A percentile compares a stretch with the other conserved stretches of the same genome.
Conservation (phyloP, 495 filamentous ascomycete genomes). For the Penicillium verhagenii region DNA sequence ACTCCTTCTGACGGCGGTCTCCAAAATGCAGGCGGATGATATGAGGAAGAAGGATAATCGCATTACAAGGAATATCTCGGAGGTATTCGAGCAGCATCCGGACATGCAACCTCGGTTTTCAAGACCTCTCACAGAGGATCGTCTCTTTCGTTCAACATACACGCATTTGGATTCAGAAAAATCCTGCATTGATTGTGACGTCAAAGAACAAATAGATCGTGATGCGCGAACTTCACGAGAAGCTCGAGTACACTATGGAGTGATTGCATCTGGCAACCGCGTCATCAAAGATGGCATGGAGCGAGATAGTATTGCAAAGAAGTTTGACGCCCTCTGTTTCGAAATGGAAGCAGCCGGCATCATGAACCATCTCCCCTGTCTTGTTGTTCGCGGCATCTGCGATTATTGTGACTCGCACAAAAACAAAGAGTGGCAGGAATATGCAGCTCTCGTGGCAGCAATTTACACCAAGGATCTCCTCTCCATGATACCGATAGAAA, state of each 20-base stretch:
- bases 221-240: constrained; percentile 8
- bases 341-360: constrained; percentile 10
- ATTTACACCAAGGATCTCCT: background rate
- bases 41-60: constrained; percentile 2
- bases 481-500: background rate
- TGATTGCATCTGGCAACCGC: constrained; percentile 38
- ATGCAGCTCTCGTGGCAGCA: background rate
- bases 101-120: too few relatives aligned
- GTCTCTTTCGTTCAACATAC: too few relatives aligned
- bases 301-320: constrained; percentile 17
- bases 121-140: too few relatives aligned
- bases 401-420: constrained; percentile 8
- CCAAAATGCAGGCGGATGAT: constrained; percentile 1
- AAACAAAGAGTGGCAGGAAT: constrained; percentile 3
- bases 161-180: too few relatives aligned
- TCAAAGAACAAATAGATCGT: constrained; percentile 2
- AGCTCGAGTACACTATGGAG: constrained; percentile 30
- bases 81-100: too few relatives aligned
- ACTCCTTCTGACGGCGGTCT: constrained; percentile 24
- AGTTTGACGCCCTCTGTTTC: background rate
- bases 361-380: background rate
- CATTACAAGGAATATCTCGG: too few relatives aligned
- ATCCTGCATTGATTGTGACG: constrained; percentile 12
- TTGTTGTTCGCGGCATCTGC: constrained; percentile 4
- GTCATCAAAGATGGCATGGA: constrained; percentile 33